Base-by-base conservation (phyloP, 768 basidiomycete species). In the Tricholoma terreum region DNA sequence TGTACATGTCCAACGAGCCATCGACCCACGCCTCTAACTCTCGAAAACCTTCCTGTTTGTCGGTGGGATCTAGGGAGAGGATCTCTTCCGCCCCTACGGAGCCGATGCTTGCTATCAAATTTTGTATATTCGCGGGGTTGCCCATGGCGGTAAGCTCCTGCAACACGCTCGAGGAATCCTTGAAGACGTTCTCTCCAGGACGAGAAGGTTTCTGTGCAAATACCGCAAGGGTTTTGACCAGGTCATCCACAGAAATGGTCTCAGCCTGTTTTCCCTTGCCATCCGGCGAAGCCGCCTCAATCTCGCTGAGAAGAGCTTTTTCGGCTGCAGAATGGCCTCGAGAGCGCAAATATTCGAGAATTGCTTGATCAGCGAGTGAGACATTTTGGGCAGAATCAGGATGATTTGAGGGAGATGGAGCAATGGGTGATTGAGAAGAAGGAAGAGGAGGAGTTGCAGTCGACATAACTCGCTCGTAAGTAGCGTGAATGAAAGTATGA, bases 21-120 rank as follows among this genome's bases (percentile, higher is more conserved):
- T 92, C 88, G 7, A 93, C 92, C 92, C 92, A 94, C 6, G 85
- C 80, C 69, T 93, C 91, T 31, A 94, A 78, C 66, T 94, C 92
- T 60, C 84, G 80, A 67, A 90, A 94, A 3, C 92, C 92, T 65
- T 90, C 89, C 42, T 90, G 87, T 62, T 89, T 90, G 68, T 94
- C 92, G 4, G 86, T 87, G 7, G 92, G 92, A 66, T 94, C 91
- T 9, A 85, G 75, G 12, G 86, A 85, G 27, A 94, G 75, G 34
- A 92, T 85, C 56, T 93, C 92, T 65, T 93, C 90, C 2, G 90
- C 86, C 12, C 89, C 90, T 40, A 89, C 84, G 33, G 83, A 75
- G n/a, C 87, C 87, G 61, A 92, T 84, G 65, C 85, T 90, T 14
- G 86, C 81, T 55, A 92, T 85, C 54, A 92, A 76, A 63, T 81